These are phyloP conservation scores for Nemania diffusa DNA, from an alignment of 2,329 filamentous ascomycete genomes.

Conservation along the genomic window DNA sequence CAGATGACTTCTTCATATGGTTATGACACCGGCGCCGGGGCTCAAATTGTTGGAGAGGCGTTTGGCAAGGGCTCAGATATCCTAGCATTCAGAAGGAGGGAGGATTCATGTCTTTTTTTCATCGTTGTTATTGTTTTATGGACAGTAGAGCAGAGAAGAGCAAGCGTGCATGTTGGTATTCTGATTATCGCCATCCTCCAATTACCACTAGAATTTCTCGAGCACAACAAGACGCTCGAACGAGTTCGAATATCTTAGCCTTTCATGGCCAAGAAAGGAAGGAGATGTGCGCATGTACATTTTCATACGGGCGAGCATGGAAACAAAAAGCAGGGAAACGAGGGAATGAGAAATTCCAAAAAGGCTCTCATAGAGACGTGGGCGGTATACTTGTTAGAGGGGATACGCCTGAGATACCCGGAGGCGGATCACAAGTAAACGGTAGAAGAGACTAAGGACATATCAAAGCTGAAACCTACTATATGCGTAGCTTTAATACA, in stretches of 20 bases:
- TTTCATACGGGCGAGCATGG: background rate
- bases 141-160: conserved; percentile 20
- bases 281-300: conserved; percentile 20
- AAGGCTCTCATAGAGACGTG: conserved; percentile 12
- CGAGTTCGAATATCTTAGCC: background rate
- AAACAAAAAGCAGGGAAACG: background rate
- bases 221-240: conserved; percentile 1
- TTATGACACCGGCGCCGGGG: background rate
- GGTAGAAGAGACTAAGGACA: background rate
- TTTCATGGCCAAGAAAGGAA: background rate
- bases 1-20: conserved; percentile 8
- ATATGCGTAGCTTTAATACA: background rate
- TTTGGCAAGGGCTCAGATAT: conserved; percentile 20
- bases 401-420: conserved; percentile 7
- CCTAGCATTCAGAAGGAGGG: conserved; percentile 23
- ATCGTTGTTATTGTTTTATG: background rate
- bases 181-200: conserved; percentile 15
- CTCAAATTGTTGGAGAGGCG: conserved; percentile 23
- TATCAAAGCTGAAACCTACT: background rate
- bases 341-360: background rate
- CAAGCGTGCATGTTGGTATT: conserved; percentile 32
- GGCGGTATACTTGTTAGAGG: conserved; percentile 1
- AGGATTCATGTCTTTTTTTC: conserved; percentile 18
- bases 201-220: background rate
- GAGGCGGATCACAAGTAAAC: background rate